A percentile compares a stretch with the other conserved stretches of the same genome.
phyloP scores from a whole-genome alignment of 2,329 filamentous ascomycete genomes.

The Cladosporium phlei region DNA sequence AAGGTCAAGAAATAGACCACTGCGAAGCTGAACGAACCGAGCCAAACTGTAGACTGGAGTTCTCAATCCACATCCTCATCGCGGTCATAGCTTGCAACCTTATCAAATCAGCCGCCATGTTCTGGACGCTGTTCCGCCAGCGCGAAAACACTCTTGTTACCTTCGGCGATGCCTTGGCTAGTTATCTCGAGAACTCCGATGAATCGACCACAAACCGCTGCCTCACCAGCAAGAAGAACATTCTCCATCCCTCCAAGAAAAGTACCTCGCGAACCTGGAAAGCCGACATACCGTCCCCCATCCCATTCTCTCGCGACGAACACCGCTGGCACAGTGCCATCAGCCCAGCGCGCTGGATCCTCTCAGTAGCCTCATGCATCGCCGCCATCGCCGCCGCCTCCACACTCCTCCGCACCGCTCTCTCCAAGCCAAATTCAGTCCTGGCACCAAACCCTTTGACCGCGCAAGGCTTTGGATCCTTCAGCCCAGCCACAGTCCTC shows the following conservation, averaged over 20 bases:
- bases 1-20: not conserved
- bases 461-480: not conserved
- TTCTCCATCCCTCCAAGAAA: too few species aligned
- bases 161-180: constrained; percentile 28
- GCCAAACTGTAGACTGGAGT: constrained; percentile 25
- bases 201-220: not conserved
- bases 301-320: not conserved
- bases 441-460: too few species aligned
- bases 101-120: constrained; percentile 24
- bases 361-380: not conserved
- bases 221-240: not conserved
- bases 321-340: not conserved
- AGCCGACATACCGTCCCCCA: not conserved
- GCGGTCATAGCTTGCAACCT: constrained; percentile 24
- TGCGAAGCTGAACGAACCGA: not conserved
- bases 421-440: not conserved
- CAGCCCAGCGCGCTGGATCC: not conserved
- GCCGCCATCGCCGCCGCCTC: not conserved
- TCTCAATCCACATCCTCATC: constrained; percentile 25
- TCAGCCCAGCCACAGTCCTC: constrained; percentile 10
- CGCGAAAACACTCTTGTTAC: constrained; percentile 24
- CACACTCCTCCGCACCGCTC: not conserved
- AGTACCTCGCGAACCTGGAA: too few species aligned
- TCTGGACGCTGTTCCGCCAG: constrained; percentile 19
- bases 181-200: constrained; percentile 24